phyloP scores from a whole-genome alignment of 768 basidiomycete genomes.

The Tricholoma matsutake region DNA sequence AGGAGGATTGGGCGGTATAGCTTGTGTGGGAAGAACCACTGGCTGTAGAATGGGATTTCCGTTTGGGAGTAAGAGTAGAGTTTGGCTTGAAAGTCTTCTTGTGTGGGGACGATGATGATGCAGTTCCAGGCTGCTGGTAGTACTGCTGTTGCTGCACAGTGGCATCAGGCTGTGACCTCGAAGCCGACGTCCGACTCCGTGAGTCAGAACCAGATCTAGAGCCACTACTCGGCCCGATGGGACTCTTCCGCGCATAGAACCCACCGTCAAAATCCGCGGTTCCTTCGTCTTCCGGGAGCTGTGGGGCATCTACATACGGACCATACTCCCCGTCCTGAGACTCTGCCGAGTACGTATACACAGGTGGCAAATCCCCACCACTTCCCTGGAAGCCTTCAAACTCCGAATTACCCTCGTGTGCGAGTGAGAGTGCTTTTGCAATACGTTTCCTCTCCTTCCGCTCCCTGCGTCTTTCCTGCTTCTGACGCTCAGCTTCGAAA shows the following conservation, averaged over 20 bases:
- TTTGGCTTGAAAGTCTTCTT: background rate
- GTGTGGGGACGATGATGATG: background rate
- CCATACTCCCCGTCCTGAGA: background rate
- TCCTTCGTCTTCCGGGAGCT: background rate
- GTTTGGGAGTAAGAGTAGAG: background rate
- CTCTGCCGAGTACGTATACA: constrained; percentile 3
- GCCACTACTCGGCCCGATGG: background rate
- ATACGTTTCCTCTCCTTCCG: constrained; percentile 25
- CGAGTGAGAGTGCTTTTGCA: constrained; percentile 35
- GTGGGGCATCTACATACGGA: background rate
- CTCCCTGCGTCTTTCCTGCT: constrained; percentile 44
- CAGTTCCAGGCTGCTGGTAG: background rate
- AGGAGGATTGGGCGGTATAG: background rate
- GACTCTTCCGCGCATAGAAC: background rate
- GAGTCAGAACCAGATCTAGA: background rate
- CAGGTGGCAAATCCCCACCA: constrained; percentile 12
- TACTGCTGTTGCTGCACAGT: background rate
- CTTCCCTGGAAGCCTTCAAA: constrained; percentile 69
- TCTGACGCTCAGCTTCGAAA: constrained; percentile 29
- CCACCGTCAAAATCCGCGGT: background rate
- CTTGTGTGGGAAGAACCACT: background rate
- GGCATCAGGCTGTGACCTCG: background rate
- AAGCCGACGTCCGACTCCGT: background rate
- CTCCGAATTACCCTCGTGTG: constrained; percentile 32
- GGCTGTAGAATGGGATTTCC: background rate